A percentile compares a stretch with the other conserved stretches of the same genome.
These are phyloP conservation scores for Neurospora sublineolata DNA, from an alignment of 495 filamentous ascomycete species.

Conservation along the genomic window DNA sequence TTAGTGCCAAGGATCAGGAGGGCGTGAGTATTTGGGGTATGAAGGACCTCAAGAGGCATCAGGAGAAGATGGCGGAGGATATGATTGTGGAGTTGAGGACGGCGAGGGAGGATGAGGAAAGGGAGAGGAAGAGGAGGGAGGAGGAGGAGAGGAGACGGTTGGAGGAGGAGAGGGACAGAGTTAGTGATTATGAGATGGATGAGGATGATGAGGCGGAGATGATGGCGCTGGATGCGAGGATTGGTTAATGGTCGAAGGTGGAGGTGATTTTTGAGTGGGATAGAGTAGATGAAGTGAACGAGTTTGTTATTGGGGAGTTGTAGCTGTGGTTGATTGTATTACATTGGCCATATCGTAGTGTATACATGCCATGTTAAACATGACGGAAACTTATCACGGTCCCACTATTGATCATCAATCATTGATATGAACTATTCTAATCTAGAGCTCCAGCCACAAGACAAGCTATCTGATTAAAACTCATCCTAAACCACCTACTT, in stretches of 20 bases:
- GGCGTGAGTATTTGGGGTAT: slow-evolving; percentile 87
- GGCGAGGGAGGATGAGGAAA: slow-evolving; percentile 10
- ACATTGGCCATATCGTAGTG: background rate
- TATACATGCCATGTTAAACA: background rate
- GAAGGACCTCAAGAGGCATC: slow-evolving; percentile 62
- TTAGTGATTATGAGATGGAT: slow-evolving; percentile 45
- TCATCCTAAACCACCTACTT: background rate
- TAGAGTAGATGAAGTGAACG: background rate
- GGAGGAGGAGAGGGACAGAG: slow-evolving; percentile 6
- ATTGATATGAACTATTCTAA: background rate
- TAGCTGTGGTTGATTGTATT: background rate
- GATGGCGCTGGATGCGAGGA: slow-evolving; percentile 45
- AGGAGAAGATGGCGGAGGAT: slow-evolving; percentile 64
- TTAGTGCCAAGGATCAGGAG: slow-evolving; percentile 70
- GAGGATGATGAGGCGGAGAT: slow-evolving; percentile 54
- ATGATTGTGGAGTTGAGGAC: slow-evolving; percentile 30
- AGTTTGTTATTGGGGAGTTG: background rate
- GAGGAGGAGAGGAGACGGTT: slow-evolving; percentile 6
- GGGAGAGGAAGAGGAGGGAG: slow-evolving; percentile 24
- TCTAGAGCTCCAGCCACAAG: background rate
- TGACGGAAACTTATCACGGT: background rate
- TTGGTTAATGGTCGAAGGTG: background rate
- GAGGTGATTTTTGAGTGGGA: background rate
- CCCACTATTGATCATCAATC: background rate
- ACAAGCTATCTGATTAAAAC: background rate